A percentile compares a stretch with the other conserved stretches of the same genome.
phyloP scores from a whole-genome alignment of 306 rosid species.

The Quillaja saponaria region DNA sequence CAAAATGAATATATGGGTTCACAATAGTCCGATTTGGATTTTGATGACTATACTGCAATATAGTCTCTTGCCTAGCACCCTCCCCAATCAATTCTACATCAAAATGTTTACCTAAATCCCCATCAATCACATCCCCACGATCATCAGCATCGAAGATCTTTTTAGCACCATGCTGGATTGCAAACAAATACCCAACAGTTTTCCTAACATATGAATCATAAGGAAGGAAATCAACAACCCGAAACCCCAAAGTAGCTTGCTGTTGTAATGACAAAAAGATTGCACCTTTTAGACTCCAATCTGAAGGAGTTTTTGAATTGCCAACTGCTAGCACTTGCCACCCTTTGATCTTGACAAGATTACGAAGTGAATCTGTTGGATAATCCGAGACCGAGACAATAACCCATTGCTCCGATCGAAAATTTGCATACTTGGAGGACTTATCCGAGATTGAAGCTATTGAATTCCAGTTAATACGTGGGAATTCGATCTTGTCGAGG shows the following conservation, averaged over 20 bases:
- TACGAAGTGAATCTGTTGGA: conserved; percentile 66
- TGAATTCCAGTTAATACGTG: conserved; percentile 61
- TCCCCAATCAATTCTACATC: conserved; percentile 85
- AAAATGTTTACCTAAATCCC: conserved; percentile 88
- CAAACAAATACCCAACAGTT: conserved; percentile 87
- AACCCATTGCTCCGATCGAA: conserved; percentile 80
- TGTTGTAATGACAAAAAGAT: conserved; percentile 83
- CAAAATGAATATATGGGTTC: conserved; percentile 93
- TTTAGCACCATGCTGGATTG: conserved; percentile 92
- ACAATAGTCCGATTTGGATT: conserved; percentile 76
- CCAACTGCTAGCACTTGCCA: conserved; percentile 98
- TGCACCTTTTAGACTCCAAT: conserved; percentile 89
- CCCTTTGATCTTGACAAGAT: conserved; percentile 67
- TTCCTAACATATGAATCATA: conserved; percentile 91
- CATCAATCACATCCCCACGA: conserved; percentile 85
- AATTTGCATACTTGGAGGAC: conserved; percentile 55
- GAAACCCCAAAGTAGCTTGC: conserved; percentile 75
- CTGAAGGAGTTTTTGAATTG: conserved; percentile 72
- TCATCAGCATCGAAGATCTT: conserved; percentile 93
- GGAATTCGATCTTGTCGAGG: conserved; percentile 72
- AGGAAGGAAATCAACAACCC: conserved; percentile 82
- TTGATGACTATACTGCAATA: conserved; percentile 86
- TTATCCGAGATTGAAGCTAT: conserved; percentile 53
- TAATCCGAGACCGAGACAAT: conserved; percentile 78
- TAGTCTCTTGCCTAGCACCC: conserved; percentile 77